These are phyloP conservation scores for Knufia fluminis DNA, from an alignment of 2,329 filamentous ascomycete genomes.

Conservation along the genomic window DNA sequence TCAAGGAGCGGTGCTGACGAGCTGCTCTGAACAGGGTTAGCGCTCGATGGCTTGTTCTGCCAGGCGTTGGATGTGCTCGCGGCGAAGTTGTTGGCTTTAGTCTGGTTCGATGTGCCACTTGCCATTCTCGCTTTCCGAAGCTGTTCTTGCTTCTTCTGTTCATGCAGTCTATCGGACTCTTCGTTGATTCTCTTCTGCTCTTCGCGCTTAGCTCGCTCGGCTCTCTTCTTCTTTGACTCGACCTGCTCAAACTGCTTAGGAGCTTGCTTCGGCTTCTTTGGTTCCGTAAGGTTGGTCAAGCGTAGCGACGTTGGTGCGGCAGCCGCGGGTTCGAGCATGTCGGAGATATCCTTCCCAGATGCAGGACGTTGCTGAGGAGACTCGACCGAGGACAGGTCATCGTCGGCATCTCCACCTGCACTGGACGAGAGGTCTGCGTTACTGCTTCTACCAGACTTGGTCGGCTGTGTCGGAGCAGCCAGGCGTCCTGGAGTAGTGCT, in stretches of 20 bases:
- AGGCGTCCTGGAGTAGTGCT: slow-evolving; percentile 31
- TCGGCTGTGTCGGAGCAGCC: slow-evolving; percentile 34
- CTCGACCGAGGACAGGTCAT: slow-evolving; percentile 62
- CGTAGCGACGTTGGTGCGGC: slow-evolving; percentile 66
- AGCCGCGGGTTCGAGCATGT: slow-evolving; percentile 75
- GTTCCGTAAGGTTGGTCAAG: slow-evolving; percentile 56
- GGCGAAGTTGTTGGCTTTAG: slow-evolving; percentile 50
- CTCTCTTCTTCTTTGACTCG: slow-evolving; percentile 90
- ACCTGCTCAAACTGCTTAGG: slow-evolving; percentile 53
- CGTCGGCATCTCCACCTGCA: slow-evolving; percentile 61
- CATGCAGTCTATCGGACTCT: slow-evolving; percentile 69
- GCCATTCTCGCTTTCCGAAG: slow-evolving; percentile 70
- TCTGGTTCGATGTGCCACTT: slow-evolving; percentile 74
- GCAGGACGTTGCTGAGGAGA: slow-evolving; percentile 45
- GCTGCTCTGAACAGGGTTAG: slow-evolving; percentile 19
- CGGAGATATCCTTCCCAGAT: slow-evolving; percentile 62
- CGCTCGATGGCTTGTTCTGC: slow-evolving; percentile 31
- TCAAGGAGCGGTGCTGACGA: slow-evolving; percentile 29
- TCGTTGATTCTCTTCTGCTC: slow-evolving; percentile 65
- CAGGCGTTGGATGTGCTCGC: slow-evolving; percentile 47
- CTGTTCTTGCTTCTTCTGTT: slow-evolving; percentile 70
- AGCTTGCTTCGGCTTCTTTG: slow-evolving; percentile 50
- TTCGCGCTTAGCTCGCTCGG: slow-evolving; percentile 83
- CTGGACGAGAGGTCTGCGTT: slow-evolving; percentile 59
- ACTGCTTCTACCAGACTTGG: slow-evolving; percentile 38